A percentile compares a stretch with the other conserved stretches of the same genome.
phyloP scores from a whole-genome alignment of 108 stramenopile genomes.

The Cylindrotheca closterium region DNA sequence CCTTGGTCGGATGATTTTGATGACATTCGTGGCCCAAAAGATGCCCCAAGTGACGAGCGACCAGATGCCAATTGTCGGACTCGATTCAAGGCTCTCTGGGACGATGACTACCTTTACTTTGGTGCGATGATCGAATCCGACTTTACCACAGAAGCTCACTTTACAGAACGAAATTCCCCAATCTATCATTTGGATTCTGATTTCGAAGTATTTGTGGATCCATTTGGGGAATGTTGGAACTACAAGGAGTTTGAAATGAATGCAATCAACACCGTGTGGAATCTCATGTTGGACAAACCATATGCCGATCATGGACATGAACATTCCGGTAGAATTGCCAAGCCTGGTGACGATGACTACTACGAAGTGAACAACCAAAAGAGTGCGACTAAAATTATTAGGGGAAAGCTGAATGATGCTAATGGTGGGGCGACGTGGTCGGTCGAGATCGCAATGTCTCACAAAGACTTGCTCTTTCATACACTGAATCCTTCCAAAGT shows the following conservation, averaged over 20 bases:
- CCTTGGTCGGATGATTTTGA: slow-evolving; percentile 76
- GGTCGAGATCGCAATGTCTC: slow-evolving; percentile 67
- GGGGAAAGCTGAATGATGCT: slow-evolving; percentile 45
- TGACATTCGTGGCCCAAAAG: slow-evolving; percentile 58
- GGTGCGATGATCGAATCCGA: slow-evolving; percentile 51
- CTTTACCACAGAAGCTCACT: slow-evolving; percentile 42
- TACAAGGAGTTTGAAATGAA: slow-evolving; percentile 93
- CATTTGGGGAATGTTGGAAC: slow-evolving; percentile 59
- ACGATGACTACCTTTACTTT: slow-evolving; percentile 77
- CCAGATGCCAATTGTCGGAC: slow-evolving; percentile 53
- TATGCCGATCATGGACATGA: slow-evolving; percentile 81
- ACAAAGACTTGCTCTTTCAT: slow-evolving; percentile 40
- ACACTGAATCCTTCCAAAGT: not conserved
- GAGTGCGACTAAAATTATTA: slow-evolving; percentile 36
- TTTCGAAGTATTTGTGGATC: slow-evolving; percentile 90
- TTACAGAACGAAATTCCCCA: slow-evolving; percentile 70
- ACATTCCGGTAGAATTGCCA: slow-evolving; percentile 69
- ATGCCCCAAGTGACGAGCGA: slow-evolving; percentile 35
- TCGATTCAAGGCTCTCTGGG: slow-evolving; percentile 77
- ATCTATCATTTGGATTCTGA: slow-evolving; percentile 81
- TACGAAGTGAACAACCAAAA: slow-evolving; percentile 57
- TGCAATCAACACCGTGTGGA: slow-evolving; percentile 84
- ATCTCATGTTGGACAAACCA: slow-evolving; percentile 81
- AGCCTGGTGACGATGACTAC: slow-evolving; percentile 49
- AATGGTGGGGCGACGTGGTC: slow-evolving; percentile 36